A percentile compares a stretch with the other conserved stretches of the same genome.
phyloP scores from a whole-genome alignment of 1,284 basidiomycete genomes.

The Moesziomyces sp. region DNA sequence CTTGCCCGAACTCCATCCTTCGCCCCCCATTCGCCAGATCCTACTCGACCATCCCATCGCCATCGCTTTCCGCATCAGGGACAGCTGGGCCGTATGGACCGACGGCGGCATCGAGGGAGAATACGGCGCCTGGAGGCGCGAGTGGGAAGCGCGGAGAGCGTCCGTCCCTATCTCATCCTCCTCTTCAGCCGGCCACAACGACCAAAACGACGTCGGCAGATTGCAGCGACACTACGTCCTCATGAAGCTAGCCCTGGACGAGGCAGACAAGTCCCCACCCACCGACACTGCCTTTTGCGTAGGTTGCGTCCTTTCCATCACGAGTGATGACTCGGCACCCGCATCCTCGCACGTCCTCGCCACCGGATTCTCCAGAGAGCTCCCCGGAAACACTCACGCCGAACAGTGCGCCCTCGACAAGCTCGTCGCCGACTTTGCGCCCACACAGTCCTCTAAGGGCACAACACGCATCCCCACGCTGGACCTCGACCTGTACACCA shows the following conservation, averaged over 20 bases:
- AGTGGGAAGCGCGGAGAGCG: slow-evolving; percentile 68
- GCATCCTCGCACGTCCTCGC: slow-evolving; percentile 71
- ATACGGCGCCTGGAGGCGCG: slow-evolving; percentile 75
- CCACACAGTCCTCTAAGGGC: neutral
- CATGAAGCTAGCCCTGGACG: slow-evolving; percentile 76
- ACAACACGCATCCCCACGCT: slow-evolving; percentile 18
- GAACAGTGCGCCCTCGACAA: slow-evolving; percentile 94
- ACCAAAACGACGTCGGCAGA: slow-evolving; percentile 9
- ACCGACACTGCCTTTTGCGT: slow-evolving; percentile 90
- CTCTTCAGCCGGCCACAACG: slow-evolving; percentile 43
- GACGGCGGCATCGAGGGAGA: slow-evolving; percentile 78
- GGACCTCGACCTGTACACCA: slow-evolving; percentile 84
- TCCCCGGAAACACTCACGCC: slow-evolving; percentile 92
- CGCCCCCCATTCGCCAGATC: slow-evolving; percentile 69
- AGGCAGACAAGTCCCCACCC: slow-evolving; percentile 80
- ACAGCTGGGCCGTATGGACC: slow-evolving; percentile 81
- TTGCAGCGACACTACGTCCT: slow-evolving; percentile 66
- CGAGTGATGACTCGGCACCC: slow-evolving; percentile 16
- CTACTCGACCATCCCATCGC: slow-evolving; percentile 75
- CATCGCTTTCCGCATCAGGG: slow-evolving; percentile 77
- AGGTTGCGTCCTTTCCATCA: slow-evolving; percentile 82
- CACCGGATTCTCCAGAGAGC: slow-evolving; percentile 89
- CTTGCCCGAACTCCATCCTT: slow-evolving; percentile 36
- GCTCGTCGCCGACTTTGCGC: slow-evolving; percentile 68
- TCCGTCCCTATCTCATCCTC: slow-evolving; percentile 41